Evolutionary conservation across 2,329 filamentous ascomycete genomes (phyloP).

Genomic region (Aspergillus ruber): DNA sequence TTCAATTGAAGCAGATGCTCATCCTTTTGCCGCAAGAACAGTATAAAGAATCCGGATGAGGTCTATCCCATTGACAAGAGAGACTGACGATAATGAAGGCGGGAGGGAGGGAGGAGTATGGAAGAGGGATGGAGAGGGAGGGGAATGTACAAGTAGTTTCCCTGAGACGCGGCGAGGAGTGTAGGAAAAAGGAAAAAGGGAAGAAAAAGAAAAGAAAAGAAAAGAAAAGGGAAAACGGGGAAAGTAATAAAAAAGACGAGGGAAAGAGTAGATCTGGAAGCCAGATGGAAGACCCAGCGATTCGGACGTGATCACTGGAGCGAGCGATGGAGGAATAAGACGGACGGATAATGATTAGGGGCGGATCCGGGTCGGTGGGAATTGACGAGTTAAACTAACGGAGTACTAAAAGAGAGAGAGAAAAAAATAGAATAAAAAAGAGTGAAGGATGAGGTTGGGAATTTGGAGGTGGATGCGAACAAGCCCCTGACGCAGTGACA

Average conservation of each 20-base stretch:
- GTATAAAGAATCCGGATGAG: conserved; percentile 17
- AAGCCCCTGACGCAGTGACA: conserved; percentile 34
- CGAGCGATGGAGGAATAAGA: conserved; percentile 10
- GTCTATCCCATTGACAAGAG: conserved; percentile 4
- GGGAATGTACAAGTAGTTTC: conserved; percentile 19
- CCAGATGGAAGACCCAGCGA: conserved; percentile 22
- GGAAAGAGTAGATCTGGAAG: conserved; percentile 21
- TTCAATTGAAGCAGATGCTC: conserved; percentile 22
- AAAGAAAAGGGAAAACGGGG: conserved; percentile 7
- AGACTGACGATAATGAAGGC: conserved; percentile 4
- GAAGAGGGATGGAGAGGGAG: conserved; percentile 13
- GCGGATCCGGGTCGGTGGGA: conserved; percentile 31
- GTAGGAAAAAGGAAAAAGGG: conserved; percentile 14
- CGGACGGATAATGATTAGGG: conserved; percentile 19
- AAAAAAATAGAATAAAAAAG: conserved; percentile 8
- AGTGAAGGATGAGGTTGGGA: conserved; percentile 10
- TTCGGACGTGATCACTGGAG: conserved; percentile 24
- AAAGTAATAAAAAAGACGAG: conserved; percentile 1
- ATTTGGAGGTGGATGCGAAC: conserved; percentile 2
- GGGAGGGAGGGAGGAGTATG: conserved; percentile 12
- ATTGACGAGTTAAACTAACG: conserved; percentile 12
- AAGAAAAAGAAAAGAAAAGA: conserved; percentile 20
- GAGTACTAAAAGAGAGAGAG: conserved; percentile 15
- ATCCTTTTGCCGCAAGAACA: conserved; percentile 19
- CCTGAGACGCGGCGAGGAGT: conserved; percentile 2